Evolutionary conservation across 2,329 filamentous ascomycete genomes (phyloP), one percentile per base, ranked within the genome.

Genomic region (Penicillium sp.): DNA sequence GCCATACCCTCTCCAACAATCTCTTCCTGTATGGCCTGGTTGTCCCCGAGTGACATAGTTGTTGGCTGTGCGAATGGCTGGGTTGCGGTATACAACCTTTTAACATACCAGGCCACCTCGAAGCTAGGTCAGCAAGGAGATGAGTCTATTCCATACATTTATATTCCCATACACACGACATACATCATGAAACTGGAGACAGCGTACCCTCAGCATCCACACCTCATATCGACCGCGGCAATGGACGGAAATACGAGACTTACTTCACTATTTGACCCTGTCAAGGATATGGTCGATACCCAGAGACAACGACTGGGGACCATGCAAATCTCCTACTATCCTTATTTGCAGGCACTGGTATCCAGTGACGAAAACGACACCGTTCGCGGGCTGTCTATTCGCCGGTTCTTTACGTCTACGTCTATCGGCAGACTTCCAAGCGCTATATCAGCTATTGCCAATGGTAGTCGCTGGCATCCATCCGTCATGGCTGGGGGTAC

Each of bases 31-130:
- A 60, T 86, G 12, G 70, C 78, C 18, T 87, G 83, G 82, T 68
- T 85, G 14, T 83, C 81, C 11, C 74, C 77, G 2, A 79, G 72
- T 14, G 77, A 82, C 40, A 69, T 87, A 53, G 79, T 79, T 3
- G 79, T 80, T 20, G 81, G 79, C 28, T 81, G 79, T 53, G 78
- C 83, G 7, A 79, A 83, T 61, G 84, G 84, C 3, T 81, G 74
- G 55, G 69, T 86, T 3, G 79, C 77, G 4, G 68, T 85, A 23
- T 86, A 79, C 75, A 79, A 75, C 59, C 69, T 77, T 57, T 52
- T 61, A n/a, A 57, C 65, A 55, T 60, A 61, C 56, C 47, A 55
- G 52, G 20, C 33, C 6, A 47, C 51, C 9, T 43, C 51, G 43
- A 43, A 28, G 12, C n/a, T 30, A 43, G 50, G 43, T 18, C 33